Evolutionary conservation across 345 rosid genomes (phyloP).

Genomic region (Arabis hirsuta): DNA sequence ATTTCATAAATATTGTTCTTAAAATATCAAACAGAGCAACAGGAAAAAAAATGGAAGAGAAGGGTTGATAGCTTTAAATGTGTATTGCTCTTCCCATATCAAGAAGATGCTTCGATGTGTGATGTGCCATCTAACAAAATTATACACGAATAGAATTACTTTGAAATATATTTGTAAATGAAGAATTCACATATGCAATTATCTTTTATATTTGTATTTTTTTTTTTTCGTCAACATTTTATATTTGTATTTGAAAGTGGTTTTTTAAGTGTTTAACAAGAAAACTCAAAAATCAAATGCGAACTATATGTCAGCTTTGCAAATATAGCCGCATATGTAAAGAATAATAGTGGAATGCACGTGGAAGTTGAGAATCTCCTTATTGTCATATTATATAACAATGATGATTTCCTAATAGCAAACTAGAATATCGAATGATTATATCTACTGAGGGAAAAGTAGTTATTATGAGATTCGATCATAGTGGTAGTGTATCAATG

Average conservation of each 20-base stretch:
- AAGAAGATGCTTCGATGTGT: slow-evolving; percentile 28
- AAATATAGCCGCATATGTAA: not conserved
- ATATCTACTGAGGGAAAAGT: not conserved
- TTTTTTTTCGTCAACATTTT: too few species aligned
- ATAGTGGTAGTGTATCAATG: not conserved
- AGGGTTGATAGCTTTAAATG: slow-evolving; percentile 27
- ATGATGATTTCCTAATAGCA: not conserved
- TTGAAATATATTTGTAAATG: not conserved
- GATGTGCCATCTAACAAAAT: slow-evolving; percentile 3
- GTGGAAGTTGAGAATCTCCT: not conserved
- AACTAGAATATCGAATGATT: not conserved
- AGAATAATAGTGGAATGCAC: not conserved
- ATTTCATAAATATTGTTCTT: slow-evolving; percentile 18
- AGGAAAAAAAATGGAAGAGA: slow-evolving; percentile 8
- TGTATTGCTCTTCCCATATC: not conserved
- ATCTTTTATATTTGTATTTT: not conserved
- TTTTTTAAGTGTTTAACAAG: not conserved
- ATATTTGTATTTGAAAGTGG: not conserved
- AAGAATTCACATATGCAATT: not conserved
- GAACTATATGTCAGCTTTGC: not conserved
- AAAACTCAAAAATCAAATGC: not conserved
- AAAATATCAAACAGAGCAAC: not conserved
- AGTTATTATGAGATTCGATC: not conserved
- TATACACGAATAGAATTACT: not conserved
- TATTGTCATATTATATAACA: not conserved